Conservation (phyloP, 1,284 basidiomycete genomes). For the Papiliotrema nemorosa region DNA sequence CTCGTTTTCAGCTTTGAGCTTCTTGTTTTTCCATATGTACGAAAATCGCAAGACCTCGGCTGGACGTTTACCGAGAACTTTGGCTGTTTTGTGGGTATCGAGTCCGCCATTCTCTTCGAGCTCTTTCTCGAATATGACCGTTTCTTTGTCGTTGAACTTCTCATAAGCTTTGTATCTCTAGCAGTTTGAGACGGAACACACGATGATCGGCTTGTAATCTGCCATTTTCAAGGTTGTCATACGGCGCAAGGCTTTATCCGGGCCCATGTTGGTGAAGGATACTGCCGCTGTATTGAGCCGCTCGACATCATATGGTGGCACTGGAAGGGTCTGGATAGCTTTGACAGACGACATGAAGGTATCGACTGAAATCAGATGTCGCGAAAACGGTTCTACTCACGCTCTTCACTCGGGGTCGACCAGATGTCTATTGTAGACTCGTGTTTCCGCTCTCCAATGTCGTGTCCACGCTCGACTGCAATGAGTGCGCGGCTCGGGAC, state of each 20-base stretch:
- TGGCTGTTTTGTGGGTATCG: conserved; percentile 40
- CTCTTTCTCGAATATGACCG: conserved; percentile 34
- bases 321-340: conserved; percentile 25
- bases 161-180: conserved; percentile 5
- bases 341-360: conserved; percentile 36
- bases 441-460: conserved; percentile 35
- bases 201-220: conserved; percentile 35
- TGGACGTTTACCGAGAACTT: conserved; percentile 33
- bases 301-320: conserved; percentile 36
- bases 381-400: conserved; percentile 17
- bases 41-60: conserved; percentile 46
- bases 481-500: conserved; percentile 5
- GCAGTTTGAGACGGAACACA: conserved; percentile 13
- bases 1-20: conserved; percentile 45
- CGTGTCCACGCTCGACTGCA: conserved; percentile 35
- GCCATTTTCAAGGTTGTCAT: conserved; percentile 26
- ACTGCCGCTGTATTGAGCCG: conserved; percentile 31
- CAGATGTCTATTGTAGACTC: conserved; percentile 31
- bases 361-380: conserved; percentile 10
- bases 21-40: conserved; percentile 49
- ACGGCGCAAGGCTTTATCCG: conserved; percentile 24
- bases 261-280: conserved; percentile 26
- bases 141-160: conserved; percentile 38
- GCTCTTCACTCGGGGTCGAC: conserved; percentile 32
- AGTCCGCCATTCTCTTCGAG: conserved; percentile 44